A percentile compares a stretch with the other conserved stretches of the same genome.
Conservation (phyloP, 805 yeast genomes). For the Cyberlindnera petersonii region DNA sequence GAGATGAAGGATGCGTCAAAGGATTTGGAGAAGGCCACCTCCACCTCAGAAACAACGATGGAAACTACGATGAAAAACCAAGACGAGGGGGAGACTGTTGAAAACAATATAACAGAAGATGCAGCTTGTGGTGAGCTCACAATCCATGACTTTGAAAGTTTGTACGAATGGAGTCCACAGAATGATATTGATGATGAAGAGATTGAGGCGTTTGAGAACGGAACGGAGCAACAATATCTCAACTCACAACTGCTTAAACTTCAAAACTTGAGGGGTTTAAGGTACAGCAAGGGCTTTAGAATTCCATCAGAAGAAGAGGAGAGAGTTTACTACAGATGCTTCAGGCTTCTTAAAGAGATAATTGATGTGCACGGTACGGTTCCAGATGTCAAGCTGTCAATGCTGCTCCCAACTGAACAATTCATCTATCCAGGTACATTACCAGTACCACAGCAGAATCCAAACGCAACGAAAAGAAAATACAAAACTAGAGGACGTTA, state of each 20-base stretch:
- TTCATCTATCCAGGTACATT: constrained; percentile 74
- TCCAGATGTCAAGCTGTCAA: constrained; percentile 30
- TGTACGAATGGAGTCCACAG: constrained; percentile 48
- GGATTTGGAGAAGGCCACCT: background rate
- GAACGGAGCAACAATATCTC: constrained; percentile 40
- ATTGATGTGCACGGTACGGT: constrained; percentile 34
- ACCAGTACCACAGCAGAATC: constrained; percentile 50
- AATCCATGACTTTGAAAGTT: constrained; percentile 25
- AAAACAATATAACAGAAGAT: constrained; percentile 4
- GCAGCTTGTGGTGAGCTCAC: constrained; percentile 10
- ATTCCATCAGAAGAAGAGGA: constrained; percentile 42
- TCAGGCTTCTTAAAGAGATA: constrained; percentile 44
- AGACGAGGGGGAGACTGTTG: background rate
- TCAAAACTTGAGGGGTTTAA: constrained; percentile 44
- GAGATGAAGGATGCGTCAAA: constrained; percentile 14
- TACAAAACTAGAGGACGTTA: constrained; percentile 23
- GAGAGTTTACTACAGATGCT: constrained; percentile 38
- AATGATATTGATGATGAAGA: constrained; percentile 49
- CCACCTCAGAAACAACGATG: background rate
- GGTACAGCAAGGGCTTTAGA: constrained; percentile 33
- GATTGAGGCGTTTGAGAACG: constrained; percentile 41
- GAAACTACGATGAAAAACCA: constrained; percentile 7
- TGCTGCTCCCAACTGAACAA: constrained; percentile 62
- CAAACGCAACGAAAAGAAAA: constrained; percentile 10
- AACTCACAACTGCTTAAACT: constrained; percentile 44